These are phyloP conservation scores for Malus sylvestris DNA, from an alignment of 306 rosid species.

Conservation along the genomic window DNA sequence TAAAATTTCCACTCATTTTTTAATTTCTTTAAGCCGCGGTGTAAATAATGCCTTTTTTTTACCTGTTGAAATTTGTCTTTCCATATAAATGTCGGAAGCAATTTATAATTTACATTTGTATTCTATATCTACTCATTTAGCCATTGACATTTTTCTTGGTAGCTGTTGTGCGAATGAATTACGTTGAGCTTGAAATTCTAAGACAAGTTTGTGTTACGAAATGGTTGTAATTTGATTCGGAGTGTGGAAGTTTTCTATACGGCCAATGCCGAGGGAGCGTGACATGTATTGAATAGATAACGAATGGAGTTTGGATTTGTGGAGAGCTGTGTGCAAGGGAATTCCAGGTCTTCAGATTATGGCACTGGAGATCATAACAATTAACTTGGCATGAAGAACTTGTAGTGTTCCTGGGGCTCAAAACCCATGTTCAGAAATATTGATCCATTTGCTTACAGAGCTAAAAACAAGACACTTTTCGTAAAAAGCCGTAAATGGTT, in stretches of 20 bases:
- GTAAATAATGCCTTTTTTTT: background rate
- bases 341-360: background rate
- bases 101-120: background rate
- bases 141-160: background rate
- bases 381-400: background rate
- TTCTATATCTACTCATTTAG: background rate
- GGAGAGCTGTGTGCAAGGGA: background rate
- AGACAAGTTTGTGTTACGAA: background rate
- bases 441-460: no score
- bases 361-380: background rate
- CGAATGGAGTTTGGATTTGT: background rate
- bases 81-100: background rate
- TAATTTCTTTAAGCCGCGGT: background rate
- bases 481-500: no score
- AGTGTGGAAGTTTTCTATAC: background rate
- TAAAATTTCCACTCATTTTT: background rate
- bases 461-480: no score
- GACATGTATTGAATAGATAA: no score
- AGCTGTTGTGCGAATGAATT: background rate
- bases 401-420: background rate
- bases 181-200: background rate
- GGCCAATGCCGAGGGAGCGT: background rate
- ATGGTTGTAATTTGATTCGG: background rate
- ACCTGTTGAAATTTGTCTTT: background rate
- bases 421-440: no score